Percentiles rank a stretch among this genome's conserved stretches.
Conservation (phyloP, 345 rosid species). For the Eucalyptus cloeziana region DNA sequence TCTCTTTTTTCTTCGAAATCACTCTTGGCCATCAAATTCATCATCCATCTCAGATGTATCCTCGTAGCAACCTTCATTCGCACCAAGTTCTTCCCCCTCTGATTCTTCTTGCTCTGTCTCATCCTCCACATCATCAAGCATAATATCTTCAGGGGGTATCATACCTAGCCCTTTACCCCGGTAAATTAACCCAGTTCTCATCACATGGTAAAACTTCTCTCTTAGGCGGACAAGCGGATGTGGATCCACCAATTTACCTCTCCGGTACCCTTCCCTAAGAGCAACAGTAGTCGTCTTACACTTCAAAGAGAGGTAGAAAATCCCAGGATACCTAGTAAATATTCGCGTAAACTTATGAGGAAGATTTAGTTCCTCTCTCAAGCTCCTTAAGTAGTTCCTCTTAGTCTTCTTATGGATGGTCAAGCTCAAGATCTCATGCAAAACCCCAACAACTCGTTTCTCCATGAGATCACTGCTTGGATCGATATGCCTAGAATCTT, state of each 20-base stretch:
- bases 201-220: slow-evolving; percentile 70
- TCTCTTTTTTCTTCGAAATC: background rate
- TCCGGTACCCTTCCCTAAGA: slow-evolving; percentile 76
- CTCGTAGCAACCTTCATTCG: slow-evolving; percentile 24
- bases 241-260: slow-evolving; percentile 69
- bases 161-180: slow-evolving; percentile 50
- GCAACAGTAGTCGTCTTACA: slow-evolving; percentile 90
- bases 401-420: slow-evolving; percentile 93
- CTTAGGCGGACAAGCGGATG: slow-evolving; percentile 71
- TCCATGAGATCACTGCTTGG: slow-evolving; percentile 89
- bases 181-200: slow-evolving; percentile 86
- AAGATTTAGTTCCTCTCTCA: slow-evolving; percentile 73
- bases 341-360: slow-evolving; percentile 85
- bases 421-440: slow-evolving; percentile 85
- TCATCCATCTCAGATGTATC: slow-evolving; percentile 33
- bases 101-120: slow-evolving; percentile 20
- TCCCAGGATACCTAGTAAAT: slow-evolving; percentile 89
- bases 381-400: slow-evolving; percentile 85
- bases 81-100: slow-evolving; percentile 42
- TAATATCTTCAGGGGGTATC: slow-evolving; percentile 34
- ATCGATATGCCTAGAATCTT: slow-evolving; percentile 61
- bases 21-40: slow-evolving; percentile 23
- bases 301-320: slow-evolving; percentile 86
- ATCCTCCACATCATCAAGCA: slow-evolving; percentile 19
- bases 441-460: slow-evolving; percentile 86